Percentiles rank a stretch among this genome's conserved stretches.
These are phyloP conservation scores for Aspergillus funiculosus DNA, from an alignment of 495 filamentous ascomycete genomes.

Conservation along the genomic window DNA sequence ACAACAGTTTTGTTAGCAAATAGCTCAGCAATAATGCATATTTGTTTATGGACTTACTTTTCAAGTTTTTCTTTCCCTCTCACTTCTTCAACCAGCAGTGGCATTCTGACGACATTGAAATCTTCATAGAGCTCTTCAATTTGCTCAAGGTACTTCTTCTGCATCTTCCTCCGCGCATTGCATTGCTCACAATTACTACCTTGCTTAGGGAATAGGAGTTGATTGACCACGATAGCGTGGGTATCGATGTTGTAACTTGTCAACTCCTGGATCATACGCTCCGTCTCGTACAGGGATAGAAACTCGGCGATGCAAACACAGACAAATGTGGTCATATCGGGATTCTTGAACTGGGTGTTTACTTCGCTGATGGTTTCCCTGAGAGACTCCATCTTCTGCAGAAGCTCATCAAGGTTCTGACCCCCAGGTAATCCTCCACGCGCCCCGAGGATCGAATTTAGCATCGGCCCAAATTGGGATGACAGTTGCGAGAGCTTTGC, in stretches of 20 bases:
- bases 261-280: conserved; percentile 99
- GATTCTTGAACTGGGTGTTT: conserved; percentile 95
- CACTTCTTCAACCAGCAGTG: conserved; percentile 89
- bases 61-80: conserved; percentile 90
- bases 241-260: conserved; percentile 92
- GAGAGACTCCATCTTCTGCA: conserved; percentile 88
- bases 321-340: conserved; percentile 93
- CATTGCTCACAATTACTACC: conserved; percentile 90
- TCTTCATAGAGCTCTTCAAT: conserved; percentile 98
- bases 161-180: conserved; percentile 92
- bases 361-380: conserved; percentile 91
- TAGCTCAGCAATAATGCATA: neutral
- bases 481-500: conserved; percentile 94
- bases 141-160: conserved; percentile 98
- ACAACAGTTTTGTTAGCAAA: conserved; percentile 17
- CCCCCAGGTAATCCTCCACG: conserved; percentile 83
- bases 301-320: conserved; percentile 99
- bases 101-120: conserved; percentile 99
- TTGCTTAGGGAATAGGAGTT: conserved; percentile 86
- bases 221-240: conserved; percentile 96
- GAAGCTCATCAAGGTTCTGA: conserved; percentile 81
- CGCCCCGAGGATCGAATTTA: conserved; percentile 83
- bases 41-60: conserved; percentile 45
- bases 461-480: conserved; percentile 88
- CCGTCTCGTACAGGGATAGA: conserved; percentile 93